A percentile compares a stretch with the other conserved stretches of the same genome.
Evolutionary conservation across 768 basidiomycete species (phyloP).

Genomic region (Suillus brevipes): DNA sequence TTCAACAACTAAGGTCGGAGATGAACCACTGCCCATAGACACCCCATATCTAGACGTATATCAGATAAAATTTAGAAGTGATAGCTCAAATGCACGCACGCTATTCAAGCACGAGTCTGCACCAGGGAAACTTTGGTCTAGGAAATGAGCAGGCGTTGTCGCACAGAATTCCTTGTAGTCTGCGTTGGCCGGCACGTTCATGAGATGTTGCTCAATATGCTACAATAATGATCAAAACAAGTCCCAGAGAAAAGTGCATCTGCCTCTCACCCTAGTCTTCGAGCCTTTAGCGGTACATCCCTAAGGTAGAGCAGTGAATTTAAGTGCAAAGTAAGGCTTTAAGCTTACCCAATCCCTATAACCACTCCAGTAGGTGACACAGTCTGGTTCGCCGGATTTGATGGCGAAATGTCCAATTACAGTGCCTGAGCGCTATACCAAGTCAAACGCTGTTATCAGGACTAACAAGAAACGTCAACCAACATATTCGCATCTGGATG

Average conservation of each 20-base stretch:
- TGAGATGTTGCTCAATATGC: conserved; percentile 28
- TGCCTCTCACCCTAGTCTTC: conserved; percentile 16
- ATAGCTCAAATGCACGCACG: neutral
- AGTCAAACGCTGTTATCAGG: neutral
- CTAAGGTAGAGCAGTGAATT: conserved; percentile 11
- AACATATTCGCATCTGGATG: conserved; percentile 28
- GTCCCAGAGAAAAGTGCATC: neutral
- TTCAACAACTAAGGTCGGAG: conserved; percentile 1
- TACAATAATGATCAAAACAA: conserved; percentile 11
- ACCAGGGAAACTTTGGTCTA: conserved; percentile 21
- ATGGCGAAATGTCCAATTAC: conserved; percentile 31
- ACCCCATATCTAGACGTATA: conserved; percentile 4
- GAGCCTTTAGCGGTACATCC: conserved; percentile 27
- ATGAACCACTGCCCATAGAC: conserved; percentile 17
- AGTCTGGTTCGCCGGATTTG: conserved; percentile 26
- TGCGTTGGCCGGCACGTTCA: conserved; percentile 22
- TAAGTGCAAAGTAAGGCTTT: neutral
- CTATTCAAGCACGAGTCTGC: conserved; percentile 9
- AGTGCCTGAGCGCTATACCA: conserved; percentile 16
- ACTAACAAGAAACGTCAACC: neutral
- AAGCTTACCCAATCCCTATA: conserved; percentile 27
- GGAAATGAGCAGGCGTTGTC: conserved; percentile 31
- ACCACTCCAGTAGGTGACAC: conserved; percentile 24
- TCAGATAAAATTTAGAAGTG: neutral
- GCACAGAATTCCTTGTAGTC: conserved; percentile 37